phyloP scores from a whole-genome alignment of 2,329 filamentous ascomycete species.

The Penicillium sp. region DNA sequence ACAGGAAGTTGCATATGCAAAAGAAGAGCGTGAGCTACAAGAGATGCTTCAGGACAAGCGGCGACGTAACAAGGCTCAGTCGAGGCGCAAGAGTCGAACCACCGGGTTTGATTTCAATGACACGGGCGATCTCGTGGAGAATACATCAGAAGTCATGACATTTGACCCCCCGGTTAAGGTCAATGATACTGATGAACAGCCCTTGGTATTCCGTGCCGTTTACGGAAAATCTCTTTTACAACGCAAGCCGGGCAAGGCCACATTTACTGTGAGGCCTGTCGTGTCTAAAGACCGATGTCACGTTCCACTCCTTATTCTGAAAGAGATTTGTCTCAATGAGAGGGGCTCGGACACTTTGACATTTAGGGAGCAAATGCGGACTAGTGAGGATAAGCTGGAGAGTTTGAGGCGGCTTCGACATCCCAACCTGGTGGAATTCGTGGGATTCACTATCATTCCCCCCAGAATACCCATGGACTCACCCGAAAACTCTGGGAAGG shows the following conservation, averaged over 20 bases:
- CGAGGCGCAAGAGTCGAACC: slow-evolving; percentile 40
- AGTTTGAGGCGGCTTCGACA: slow-evolving; percentile 72
- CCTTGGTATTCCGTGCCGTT: slow-evolving; percentile 68
- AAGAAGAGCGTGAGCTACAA: slow-evolving; percentile 42
- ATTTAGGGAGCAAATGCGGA: slow-evolving; percentile 73
- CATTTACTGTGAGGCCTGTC: slow-evolving; percentile 68
- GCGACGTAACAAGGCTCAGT: slow-evolving; percentile 39
- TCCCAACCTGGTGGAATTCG: slow-evolving; percentile 71
- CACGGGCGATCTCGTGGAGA: slow-evolving; percentile 30
- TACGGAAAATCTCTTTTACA: slow-evolving; percentile 66
- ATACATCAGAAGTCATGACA: slow-evolving; percentile 37
- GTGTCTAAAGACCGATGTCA: slow-evolving; percentile 55
- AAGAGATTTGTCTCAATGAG: slow-evolving; percentile 63
- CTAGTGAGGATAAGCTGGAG: slow-evolving; percentile 74
- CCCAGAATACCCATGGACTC: slow-evolving; percentile 41
- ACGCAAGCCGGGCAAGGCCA: slow-evolving; percentile 63
- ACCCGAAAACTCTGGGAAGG: slow-evolving; percentile 59
- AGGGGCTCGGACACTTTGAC: slow-evolving; percentile 58
- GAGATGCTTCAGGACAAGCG: slow-evolving; percentile 40
- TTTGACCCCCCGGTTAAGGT: slow-evolving; percentile 52
- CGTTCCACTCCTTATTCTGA: slow-evolving; percentile 67
- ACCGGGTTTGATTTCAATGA: slow-evolving; percentile 31
- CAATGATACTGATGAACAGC: slow-evolving; percentile 62
- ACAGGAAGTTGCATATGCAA: slow-evolving; percentile 42
- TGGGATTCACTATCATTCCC: slow-evolving; percentile 77